phyloP scores from a whole-genome alignment of 257 asterid genomes.

The Petrea volubilis region DNA sequence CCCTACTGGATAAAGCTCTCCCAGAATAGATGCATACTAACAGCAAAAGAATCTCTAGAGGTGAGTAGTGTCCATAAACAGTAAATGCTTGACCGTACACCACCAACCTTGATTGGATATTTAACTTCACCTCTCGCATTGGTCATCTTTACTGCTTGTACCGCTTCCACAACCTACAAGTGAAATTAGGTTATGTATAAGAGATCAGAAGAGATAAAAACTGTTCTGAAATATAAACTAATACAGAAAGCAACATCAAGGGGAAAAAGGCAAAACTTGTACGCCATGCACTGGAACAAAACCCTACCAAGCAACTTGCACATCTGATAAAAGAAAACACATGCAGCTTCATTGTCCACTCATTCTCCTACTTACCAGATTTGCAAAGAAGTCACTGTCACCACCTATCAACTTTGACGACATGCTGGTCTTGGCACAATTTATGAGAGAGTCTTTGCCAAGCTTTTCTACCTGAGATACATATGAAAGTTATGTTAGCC shows the following conservation, averaged over 20 bases:
- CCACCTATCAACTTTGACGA: slow-evolving; percentile 89
- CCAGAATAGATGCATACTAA: neutral
- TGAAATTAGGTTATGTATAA: neutral
- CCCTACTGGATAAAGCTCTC: neutral
- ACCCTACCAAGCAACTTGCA: neutral
- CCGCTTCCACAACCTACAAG: slow-evolving; percentile 86
- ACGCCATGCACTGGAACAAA: neutral
- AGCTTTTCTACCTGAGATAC: slow-evolving; percentile 83
- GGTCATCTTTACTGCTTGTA: slow-evolving; percentile 79
- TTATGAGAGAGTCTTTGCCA: slow-evolving; percentile 85
- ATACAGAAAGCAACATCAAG: neutral
- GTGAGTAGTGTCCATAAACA: too few relatives aligned
- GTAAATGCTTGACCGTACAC: neutral
- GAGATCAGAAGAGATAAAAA: neutral
- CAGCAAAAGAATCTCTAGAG: neutral
- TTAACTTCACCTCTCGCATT: slow-evolving; percentile 83
- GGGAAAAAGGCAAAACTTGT: neutral
- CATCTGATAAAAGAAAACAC: neutral
- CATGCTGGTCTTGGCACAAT: slow-evolving; percentile 98
- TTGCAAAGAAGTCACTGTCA: slow-evolving; percentile 86
- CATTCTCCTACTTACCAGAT: slow-evolving; percentile 56
- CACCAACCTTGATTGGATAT: slow-evolving; percentile 85
- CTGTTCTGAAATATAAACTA: neutral
- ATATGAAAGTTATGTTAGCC: slow-evolving; percentile 17
- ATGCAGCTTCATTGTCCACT: neutral